Evolutionary conservation across 805 yeast species (phyloP), one percentile per base, ranked within the genome.

Genomic region (Ogataea paraovalis): DNA sequence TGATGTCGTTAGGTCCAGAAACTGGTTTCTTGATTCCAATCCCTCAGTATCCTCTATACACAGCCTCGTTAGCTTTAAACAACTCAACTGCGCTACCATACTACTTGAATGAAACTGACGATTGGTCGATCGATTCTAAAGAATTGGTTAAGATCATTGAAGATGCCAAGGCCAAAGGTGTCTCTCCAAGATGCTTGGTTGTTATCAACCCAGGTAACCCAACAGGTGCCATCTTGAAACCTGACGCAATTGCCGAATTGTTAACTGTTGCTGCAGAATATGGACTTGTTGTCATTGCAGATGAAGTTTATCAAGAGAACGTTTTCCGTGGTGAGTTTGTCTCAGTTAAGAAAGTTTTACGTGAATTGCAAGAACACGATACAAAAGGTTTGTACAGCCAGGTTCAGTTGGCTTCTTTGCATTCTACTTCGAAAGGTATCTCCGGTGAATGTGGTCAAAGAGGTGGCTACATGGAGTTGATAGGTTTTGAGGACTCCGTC

Each of bases 371-470:
- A 52, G 69, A 68, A 37, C 55, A 70, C 37, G 71, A 77, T 47
- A 75, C 76, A 12, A 73, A 74, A 21, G 83, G 83, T 19, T 45
- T 56, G 47, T 92, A 80, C 66, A 76, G 77, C 42, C 73, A 80
- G 51, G 92, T 94, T 36, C 96, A 89, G 65, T 75, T 94, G 49
- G 97, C 95, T 2, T 91, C 98, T 1, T 72, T 94, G 57, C 98
- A 94, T 68, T 90, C 98, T n/a, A 89, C 96, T 39, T 92, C 98
- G 12, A 94, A 94, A 69, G 99, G 99, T 66, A 89, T 90, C 57
- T 79, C 89, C 53, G 99, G 99, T 53, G 99, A 94, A 70, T 94
- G 99, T 76, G 99, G 99, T 51, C 99, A 94, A 73, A 83, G 99
- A 70, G 99, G 98, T 59, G 99, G 99, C 5, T 94, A 91, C 73